Conservation (phyloP, 1,284 basidiomycete species). For the Heterobasidion annosum region DNA sequence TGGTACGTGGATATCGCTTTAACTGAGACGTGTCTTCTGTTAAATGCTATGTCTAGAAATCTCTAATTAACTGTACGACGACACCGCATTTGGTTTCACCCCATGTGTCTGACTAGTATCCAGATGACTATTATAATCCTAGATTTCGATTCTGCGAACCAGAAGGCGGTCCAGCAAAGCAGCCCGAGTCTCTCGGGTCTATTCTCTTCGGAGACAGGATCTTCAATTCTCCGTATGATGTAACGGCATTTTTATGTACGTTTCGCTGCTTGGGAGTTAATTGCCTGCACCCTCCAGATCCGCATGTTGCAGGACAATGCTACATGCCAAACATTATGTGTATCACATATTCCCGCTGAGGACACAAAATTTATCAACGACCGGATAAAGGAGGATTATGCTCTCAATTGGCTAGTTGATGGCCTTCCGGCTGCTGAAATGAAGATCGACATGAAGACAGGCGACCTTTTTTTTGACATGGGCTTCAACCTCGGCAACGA, state of each 20-base stretch:
- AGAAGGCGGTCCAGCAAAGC: conserved; percentile 63
- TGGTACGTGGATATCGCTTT: conserved; percentile 39
- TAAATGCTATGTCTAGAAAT: conserved; percentile 10
- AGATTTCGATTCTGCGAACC: conserved; percentile 86
- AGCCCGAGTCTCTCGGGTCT: conserved; percentile 86
- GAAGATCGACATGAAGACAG: conserved; percentile 71
- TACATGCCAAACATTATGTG: conserved; percentile 77
- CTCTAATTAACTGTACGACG: conserved; percentile 17
- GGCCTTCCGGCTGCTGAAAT: conserved; percentile 91
- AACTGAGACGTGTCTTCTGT: not conserved
- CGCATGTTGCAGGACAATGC: conserved; percentile 67
- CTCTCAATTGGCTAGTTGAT: conserved; percentile 92
- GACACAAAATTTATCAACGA: conserved; percentile 89
- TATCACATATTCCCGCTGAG: conserved; percentile 47
- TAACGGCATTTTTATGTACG: conserved; percentile 19
- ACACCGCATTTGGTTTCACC: not conserved
- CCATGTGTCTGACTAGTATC: not conserved
- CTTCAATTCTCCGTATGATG: conserved; percentile 84
- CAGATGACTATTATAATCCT: conserved; percentile 85
- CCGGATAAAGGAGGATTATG: conserved; percentile 88
- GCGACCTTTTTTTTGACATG: conserved; percentile 86
- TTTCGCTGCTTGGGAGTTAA: conserved; percentile 4
- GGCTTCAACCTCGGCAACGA: conserved; percentile 77
- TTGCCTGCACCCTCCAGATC: conserved; percentile 36
- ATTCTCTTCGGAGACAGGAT: conserved; percentile 96